Evolutionary conservation across 352 stramenopile species (phyloP).

Genomic region (Phytophthora meadii): DNA sequence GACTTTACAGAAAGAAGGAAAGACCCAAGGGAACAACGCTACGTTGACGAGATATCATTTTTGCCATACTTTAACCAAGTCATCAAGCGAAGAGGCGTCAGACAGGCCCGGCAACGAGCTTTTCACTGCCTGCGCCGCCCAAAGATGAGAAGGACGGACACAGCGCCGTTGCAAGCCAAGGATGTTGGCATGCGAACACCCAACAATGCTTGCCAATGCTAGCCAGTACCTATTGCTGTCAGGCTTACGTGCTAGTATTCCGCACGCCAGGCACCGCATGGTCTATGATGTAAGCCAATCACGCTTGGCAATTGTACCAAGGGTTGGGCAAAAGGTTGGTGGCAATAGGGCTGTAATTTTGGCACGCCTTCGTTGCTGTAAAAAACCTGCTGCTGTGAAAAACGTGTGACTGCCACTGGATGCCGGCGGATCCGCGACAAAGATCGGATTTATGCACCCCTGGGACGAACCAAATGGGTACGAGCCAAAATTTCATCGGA

Average conservation of each 20-base stretch:
- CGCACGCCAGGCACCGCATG: constrained; percentile 20
- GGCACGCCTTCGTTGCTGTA: constrained; percentile 3
- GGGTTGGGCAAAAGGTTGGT: constrained; percentile 3
- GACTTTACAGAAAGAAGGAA: constrained; percentile 20
- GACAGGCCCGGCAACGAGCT: constrained; percentile 18
- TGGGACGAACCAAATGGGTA: too few relatives aligned
- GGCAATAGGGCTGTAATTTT: constrained; percentile 10
- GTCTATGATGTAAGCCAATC: constrained; percentile 21
- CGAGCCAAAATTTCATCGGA: too few relatives aligned
- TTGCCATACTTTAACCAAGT: constrained; percentile 24
- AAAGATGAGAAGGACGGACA: too few relatives aligned
- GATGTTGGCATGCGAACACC: background rate
- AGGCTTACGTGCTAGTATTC: constrained; percentile 9
- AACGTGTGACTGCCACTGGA: constrained; percentile 3
- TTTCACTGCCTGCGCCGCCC: constrained; percentile 8
- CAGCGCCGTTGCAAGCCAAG: too few relatives aligned
- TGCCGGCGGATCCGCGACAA: constrained; percentile 16
- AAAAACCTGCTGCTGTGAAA: background rate
- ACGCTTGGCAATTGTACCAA: constrained; percentile 6
- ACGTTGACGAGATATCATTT: constrained; percentile 32
- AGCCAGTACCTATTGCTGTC: constrained; percentile 13
- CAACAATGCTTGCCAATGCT: constrained; percentile 11
- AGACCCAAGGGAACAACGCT: constrained; percentile 9
- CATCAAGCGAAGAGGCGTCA: constrained; percentile 10
- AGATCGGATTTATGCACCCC: constrained; percentile 16